These are phyloP conservation scores for Vanilla planifolia DNA, from an alignment of 106 monocot species.

Conservation along the genomic window DNA sequence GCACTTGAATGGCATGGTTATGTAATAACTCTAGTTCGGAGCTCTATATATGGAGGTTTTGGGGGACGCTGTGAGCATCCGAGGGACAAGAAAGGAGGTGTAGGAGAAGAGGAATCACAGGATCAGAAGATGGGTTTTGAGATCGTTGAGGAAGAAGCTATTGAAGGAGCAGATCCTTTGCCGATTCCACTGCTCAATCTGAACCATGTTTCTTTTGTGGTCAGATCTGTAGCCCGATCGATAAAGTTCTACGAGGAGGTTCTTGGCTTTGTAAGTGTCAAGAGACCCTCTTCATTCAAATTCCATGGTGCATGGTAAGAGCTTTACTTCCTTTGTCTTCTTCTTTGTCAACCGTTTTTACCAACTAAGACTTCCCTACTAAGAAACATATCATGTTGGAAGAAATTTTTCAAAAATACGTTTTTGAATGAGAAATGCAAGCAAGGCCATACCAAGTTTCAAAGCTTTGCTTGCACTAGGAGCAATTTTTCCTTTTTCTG, in stretches of 20 bases:
- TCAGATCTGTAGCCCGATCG: conserved; percentile 38
- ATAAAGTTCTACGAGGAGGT: conserved; percentile 62
- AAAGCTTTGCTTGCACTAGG: too few relatives aligned
- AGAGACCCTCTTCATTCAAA: conserved; percentile 59
- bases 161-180: background rate
- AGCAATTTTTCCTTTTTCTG: too few relatives aligned
- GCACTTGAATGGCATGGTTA: conserved; percentile 1
- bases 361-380: too few relatives aligned
- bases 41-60: background rate
- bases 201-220: conserved; percentile 64
- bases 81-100: background rate
- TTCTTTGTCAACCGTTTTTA: background rate
- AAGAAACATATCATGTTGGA: too few relatives aligned
- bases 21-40: background rate
- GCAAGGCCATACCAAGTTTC: too few relatives aligned
- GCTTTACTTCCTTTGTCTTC: background rate
- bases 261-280: conserved; percentile 46
- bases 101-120: background rate
- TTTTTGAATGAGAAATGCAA: too few relatives aligned
- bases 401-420: too few relatives aligned
- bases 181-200: conserved; percentile 31
- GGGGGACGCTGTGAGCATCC: background rate
- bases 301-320: conserved; percentile 61
- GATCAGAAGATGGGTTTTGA: conserved; percentile 25
- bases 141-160: conserved; percentile 29